These are phyloP conservation scores for Phlyctochytrium planicorne DNA, from an alignment of 192 early-diverging fungal genomes.

Conservation along the genomic window DNA sequence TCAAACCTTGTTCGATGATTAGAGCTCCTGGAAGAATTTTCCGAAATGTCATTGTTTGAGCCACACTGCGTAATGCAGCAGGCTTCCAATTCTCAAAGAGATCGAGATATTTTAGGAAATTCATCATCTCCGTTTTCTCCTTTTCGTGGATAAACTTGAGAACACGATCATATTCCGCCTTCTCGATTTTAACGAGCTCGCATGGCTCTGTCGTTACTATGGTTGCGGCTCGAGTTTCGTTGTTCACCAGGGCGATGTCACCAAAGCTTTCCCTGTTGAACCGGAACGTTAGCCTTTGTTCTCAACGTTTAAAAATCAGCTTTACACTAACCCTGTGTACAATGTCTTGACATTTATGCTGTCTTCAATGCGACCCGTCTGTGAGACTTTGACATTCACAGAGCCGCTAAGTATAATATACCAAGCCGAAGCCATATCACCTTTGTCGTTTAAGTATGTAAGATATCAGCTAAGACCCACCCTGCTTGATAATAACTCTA, in stretches of 20 bases:
- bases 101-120: not conserved
- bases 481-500: not conserved
- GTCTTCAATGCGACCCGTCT: not conserved
- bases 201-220: conserved; percentile 35
- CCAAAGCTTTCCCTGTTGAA: conserved; percentile 51
- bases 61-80: not conserved
- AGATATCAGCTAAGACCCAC: not conserved
- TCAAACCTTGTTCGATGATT: not conserved
- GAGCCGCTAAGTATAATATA: not conserved
- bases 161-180: conserved; percentile 19
- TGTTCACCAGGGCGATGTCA: conserved; percentile 43
- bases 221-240: conserved; percentile 41
- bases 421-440: not conserved
- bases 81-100: not conserved
- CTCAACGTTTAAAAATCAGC: too few species aligned
- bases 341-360: not conserved
- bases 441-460: not conserved
- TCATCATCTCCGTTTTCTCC: not conserved
- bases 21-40: not conserved
- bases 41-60: not conserved
- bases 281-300: too few species aligned
- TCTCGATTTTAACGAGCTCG: conserved; percentile 42
- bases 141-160: conserved; percentile 1
- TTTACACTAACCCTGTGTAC: not conserved
- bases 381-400: not conserved